Conservation (phyloP, 2,329 filamentous ascomycete genomes). For the Nemania serpens region DNA sequence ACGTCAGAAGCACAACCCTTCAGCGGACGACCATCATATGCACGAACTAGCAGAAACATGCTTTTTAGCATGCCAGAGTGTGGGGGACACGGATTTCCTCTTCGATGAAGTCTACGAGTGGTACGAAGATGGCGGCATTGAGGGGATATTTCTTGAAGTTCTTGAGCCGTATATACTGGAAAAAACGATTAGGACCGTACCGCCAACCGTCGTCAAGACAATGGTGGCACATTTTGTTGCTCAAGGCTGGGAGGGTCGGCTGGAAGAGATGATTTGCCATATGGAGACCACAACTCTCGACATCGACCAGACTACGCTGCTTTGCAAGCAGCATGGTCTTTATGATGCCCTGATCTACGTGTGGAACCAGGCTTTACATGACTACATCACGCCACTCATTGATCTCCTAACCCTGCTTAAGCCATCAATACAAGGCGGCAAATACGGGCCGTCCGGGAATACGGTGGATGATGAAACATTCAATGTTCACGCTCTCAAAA, state of each 20-base stretch:
- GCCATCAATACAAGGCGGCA: constrained; percentile 61
- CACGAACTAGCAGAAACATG: constrained; percentile 81
- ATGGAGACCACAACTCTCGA: constrained; percentile 91
- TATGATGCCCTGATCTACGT: constrained; percentile 97
- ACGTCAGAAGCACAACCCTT: constrained; percentile 54
- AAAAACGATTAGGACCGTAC: constrained; percentile 72
- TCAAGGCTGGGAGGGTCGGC: constrained; percentile 72
- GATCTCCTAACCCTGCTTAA: constrained; percentile 76
- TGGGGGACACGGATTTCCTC: constrained; percentile 79
- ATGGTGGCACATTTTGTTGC: constrained; percentile 81
- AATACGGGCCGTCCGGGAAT: constrained; percentile 56
- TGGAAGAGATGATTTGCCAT: constrained; percentile 94
- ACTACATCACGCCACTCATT: constrained; percentile 89
- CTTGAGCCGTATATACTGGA: constrained; percentile 89
- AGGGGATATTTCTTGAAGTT: constrained; percentile 82
- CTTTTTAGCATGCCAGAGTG: constrained; percentile 79
- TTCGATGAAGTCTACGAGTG: constrained; percentile 91
- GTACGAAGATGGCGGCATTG: constrained; percentile 77
- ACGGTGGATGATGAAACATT: constrained; percentile 64
- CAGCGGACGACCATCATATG: constrained; percentile 63
- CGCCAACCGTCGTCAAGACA: constrained; percentile 83
- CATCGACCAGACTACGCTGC: constrained; percentile 85
- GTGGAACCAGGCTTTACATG: constrained; percentile 88
- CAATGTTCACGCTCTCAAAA: constrained; percentile 78
- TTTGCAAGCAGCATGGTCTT: constrained; percentile 89